phyloP scores from a whole-genome alignment of 768 basidiomycete species.

The Amanita jacksonii region DNA sequence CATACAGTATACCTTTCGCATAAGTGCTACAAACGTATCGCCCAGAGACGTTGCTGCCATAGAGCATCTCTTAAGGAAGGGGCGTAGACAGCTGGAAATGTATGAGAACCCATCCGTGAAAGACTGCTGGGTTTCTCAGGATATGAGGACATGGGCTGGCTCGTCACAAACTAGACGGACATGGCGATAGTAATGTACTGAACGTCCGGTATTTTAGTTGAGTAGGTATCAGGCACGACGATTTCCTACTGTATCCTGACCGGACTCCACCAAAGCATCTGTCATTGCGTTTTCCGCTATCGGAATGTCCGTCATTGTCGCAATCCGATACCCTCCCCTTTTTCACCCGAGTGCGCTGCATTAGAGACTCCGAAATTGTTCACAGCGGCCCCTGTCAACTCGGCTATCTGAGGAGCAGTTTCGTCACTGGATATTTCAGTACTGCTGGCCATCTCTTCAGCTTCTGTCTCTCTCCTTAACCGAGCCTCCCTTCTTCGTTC shows the following conservation, averaged over 20 bases:
- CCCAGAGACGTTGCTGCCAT: conserved; percentile 59
- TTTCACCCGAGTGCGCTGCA: not conserved
- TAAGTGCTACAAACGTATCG: conserved; percentile 49
- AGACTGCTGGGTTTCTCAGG: conserved; percentile 65
- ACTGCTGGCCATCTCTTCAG: too few species aligned
- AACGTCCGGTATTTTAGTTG: too few species aligned
- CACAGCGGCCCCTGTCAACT: not conserved
- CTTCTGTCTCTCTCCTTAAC: conserved; percentile 1
- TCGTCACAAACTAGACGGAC: conserved; percentile 13
- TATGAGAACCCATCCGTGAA: conserved; percentile 59
- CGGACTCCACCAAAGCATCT: conserved; percentile 20
- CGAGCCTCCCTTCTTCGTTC: conserved; percentile 10
- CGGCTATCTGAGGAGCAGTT: not conserved
- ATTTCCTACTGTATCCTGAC: conserved; percentile 1
- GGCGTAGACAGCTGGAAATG: conserved; percentile 55
- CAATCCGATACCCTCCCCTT: too few species aligned
- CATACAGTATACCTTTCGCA: conserved; percentile 61
- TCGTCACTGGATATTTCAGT: too few species aligned
- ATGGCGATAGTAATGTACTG: not conserved
- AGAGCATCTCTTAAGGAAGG: conserved; percentile 70
- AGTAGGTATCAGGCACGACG: conserved; percentile 4
- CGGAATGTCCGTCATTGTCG: too few species aligned
- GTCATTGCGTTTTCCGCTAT: conserved; percentile 16
- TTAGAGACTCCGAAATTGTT: not conserved
- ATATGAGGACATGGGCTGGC: conserved; percentile 60